Percentiles rank a stretch among this genome's conserved stretches.
These are phyloP conservation scores for Phytophthora capsici DNA, from an alignment of 352 stramenopile species.

Conservation along the genomic window DNA sequence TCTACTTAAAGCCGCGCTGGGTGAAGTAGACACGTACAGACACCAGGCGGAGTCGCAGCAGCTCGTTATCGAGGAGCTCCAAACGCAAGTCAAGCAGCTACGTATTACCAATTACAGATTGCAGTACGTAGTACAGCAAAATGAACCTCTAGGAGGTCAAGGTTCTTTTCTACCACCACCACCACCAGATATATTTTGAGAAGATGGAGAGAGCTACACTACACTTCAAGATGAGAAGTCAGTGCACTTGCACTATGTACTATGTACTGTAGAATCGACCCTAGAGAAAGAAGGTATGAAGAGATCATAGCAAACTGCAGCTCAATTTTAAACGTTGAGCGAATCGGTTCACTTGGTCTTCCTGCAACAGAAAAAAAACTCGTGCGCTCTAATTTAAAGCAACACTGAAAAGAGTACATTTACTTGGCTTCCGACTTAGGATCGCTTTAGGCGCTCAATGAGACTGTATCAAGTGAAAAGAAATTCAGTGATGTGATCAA, in stretches of 20 bases:
- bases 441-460: constrained; percentile 15
- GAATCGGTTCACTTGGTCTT: constrained; percentile 8
- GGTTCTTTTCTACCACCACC: constrained; percentile 59
- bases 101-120: constrained; percentile 72
- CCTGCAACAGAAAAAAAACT: neutral
- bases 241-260: neutral
- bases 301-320: constrained; percentile 14
- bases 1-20: constrained; percentile 50
- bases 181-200: constrained; percentile 76
- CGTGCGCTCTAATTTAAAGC: constrained; percentile 38
- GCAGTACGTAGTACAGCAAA: constrained; percentile 79
- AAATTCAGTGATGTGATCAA: neutral
- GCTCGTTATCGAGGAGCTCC: constrained; percentile 69
- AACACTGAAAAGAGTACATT: constrained; percentile 10
- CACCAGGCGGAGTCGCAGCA: constrained; percentile 64
- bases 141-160: constrained; percentile 51
- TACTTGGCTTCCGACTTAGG: neutral
- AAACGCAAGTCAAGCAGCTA: constrained; percentile 75
- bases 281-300: constrained; percentile 9
- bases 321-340: constrained; percentile 7
- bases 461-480: constrained; percentile 6
- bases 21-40: constrained; percentile 49
- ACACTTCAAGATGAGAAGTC: constrained; percentile 1
- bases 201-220: neutral
- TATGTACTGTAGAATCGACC: constrained; percentile 34